Conservation (phyloP, 2,329 filamentous ascomycete genomes). For the Diaporthe velutina region DNA sequence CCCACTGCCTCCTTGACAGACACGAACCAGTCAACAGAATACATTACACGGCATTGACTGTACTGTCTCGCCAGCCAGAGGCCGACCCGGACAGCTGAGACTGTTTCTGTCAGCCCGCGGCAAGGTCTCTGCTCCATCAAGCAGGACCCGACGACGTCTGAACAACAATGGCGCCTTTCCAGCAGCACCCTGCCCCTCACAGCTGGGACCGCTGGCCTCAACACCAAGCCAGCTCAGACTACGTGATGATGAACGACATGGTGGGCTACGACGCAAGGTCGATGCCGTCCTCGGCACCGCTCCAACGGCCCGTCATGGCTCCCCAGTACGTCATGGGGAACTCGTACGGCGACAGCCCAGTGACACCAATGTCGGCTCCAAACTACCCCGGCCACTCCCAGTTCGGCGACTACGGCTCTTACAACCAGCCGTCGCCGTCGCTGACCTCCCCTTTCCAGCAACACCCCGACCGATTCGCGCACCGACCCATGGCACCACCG, state of each 20-base stretch:
- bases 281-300: slow-evolving; percentile 49
- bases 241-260: slow-evolving; percentile 63
- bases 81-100: slow-evolving; percentile 24
- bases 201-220: slow-evolving; percentile 70
- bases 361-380: slow-evolving; percentile 56
- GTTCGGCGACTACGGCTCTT: slow-evolving; percentile 58
- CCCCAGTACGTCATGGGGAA: slow-evolving; percentile 61
- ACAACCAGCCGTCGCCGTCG: slow-evolving; percentile 50
- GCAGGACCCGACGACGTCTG: slow-evolving; percentile 47
- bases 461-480: slow-evolving; percentile 38
- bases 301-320: slow-evolving; percentile 59
- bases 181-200: slow-evolving; percentile 58
- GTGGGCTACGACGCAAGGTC: slow-evolving; percentile 64
- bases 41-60: not conserved
- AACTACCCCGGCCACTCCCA: slow-evolving; percentile 58
- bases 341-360: slow-evolving; percentile 58
- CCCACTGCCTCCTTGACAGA: not conserved
- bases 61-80: slow-evolving; percentile 9
- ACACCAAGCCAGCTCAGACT: slow-evolving; percentile 56
- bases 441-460: slow-evolving; percentile 46
- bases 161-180: slow-evolving; percentile 60
- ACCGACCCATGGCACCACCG: slow-evolving; percentile 39
- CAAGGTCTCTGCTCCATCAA: slow-evolving; percentile 41
- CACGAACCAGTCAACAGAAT: slow-evolving; percentile 1
- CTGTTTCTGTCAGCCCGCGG: slow-evolving; percentile 19